Base-by-base conservation (phyloP, 2,329 filamentous ascomycete genomes). In the Aspergillus sp. region DNA sequence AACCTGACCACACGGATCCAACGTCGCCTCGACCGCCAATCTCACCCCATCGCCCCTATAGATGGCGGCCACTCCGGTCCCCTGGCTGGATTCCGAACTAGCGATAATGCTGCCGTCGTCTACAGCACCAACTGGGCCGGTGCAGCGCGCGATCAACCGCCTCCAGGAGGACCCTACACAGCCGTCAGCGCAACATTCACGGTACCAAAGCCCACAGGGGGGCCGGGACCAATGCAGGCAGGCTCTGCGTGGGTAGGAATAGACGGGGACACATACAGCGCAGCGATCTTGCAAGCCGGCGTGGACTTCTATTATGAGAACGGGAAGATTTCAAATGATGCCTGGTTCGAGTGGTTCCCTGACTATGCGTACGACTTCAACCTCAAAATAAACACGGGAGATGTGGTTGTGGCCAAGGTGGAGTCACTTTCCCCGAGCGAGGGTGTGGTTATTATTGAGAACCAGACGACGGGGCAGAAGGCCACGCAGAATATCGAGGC, bases 271-370 rank as follows among this genome's bases (percentile, higher is more conserved):
- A 83, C 82, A 5, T 86, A 82, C 69, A 68, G 67, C 17, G 75
- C 73, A 3, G 81, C 82, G 7, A 84, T 86, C 53, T 72, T 86
- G 5, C 83, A 86, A 68, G 82, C 82, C 1, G 84, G 83, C 33
- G 71, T 86, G 37, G 83, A 86, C 69, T 83, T 83, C 67, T 80
- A 78, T 51, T 71, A 80, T 42, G 65, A 77, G n/a, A 71, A 74
- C n/a, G 70, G 67, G 7, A 40, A 68, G 15, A 56, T 60, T n/a
- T 74, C 68, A 6, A 86, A 80, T 64, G 79, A 82, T 56, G 81
- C 83, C 17, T 86, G 84, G 83, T 86, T 83, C 65, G 83, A 86
- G 69, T 86, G 83, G 83, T 84, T 80, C 63, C 83, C 83, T 1
- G 80, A 84, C 65, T 80, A 80, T 62, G 79, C 82, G 24, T 79